Base-by-base conservation (phyloP, 176 grass and related monocot species). In the Saccharum spontaneum region DNA sequence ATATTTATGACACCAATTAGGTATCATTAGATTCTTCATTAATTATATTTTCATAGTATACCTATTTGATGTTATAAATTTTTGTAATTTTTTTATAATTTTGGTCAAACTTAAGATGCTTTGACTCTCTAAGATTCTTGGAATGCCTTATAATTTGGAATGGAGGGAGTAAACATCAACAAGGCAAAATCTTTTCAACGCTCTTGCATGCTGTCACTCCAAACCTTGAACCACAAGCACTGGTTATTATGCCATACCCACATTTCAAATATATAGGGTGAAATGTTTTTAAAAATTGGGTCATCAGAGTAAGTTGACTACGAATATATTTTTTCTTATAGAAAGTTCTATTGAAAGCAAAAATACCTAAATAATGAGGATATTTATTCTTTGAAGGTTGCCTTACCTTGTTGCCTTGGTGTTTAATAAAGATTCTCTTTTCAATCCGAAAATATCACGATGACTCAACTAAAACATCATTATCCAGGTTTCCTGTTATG, bases 401-500 rank as follows among this genome's bases (percentile, higher is more conserved):
- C 38, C 69, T 71, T n/a, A 50, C 55, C 7, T 78, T 83, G 69
- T 37, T 45, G 69, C 38, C 69, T 71, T 30, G 55, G 10, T 65
- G 30, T 89, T 59, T 72, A 65, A n/a, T 69, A 72, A 45, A 36
- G 3, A 31, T 86, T 79, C 30, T 37, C 37, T 69, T 69, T 54
- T 66, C 54, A 69, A 46, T 79, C 23, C 49, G 39, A 55, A 55
- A 67, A 38, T 80, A 54, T 65, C n/a, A 7, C 3, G 2, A 69
- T 52, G 30, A 36, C 46, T 80, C 23, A 62, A 74, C 59, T 68
- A 79, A 87, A 23, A 1, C 11, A 9, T 64, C 30, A 20, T 86
- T 52, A 46, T 68, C 82, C 84, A 98, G 96, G 96, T 98, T 9
- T 98, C 93, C 74, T 95, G 91, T 85, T 93, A 90, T 86, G 96